These are phyloP conservation scores for Eucalyptus regnans DNA, from an alignment of 345 rosid species.

Conservation along the genomic window DNA sequence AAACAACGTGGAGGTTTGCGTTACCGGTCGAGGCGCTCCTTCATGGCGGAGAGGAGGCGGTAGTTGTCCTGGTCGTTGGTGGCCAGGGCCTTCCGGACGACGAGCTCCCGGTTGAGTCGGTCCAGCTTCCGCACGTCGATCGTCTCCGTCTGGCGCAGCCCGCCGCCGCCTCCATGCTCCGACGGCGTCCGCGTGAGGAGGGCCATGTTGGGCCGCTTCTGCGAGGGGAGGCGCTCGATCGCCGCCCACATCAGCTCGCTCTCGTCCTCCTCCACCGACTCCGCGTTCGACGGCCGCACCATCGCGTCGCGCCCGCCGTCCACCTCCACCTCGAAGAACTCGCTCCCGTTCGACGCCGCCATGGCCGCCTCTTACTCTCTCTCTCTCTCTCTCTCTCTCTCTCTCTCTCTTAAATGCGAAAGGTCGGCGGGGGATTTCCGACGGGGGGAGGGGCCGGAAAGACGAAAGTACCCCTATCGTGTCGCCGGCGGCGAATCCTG, in stretches of 20 bases:
- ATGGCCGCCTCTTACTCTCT: neutral
- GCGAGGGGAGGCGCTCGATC: constrained; percentile 56
- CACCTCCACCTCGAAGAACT: constrained; percentile 60
- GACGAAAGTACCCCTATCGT: neutral
- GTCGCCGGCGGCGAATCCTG: too few relatives aligned
- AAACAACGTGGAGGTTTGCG: neutral
- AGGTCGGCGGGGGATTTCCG: neutral
- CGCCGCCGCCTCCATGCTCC: neutral
- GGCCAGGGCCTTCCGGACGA: constrained; percentile 72
- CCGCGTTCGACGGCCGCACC: constrained; percentile 56
- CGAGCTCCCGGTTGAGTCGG: constrained; percentile 48
- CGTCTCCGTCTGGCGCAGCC: constrained; percentile 18
- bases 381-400: neutral
- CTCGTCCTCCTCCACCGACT: constrained; percentile 56
- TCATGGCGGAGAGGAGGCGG: constrained; percentile 54
- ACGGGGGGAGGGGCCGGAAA: neutral
- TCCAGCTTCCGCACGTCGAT: constrained; percentile 60
- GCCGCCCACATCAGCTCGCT: constrained; percentile 75
- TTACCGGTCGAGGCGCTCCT: constrained; percentile 71
- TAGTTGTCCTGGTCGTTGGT: constrained; percentile 75
- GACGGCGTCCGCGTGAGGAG: constrained; percentile 25
- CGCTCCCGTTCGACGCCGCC: constrained; percentile 60
- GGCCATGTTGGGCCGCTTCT: constrained; percentile 31
- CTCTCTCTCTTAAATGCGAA: neutral
- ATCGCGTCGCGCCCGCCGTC: constrained; percentile 35